A percentile compares a stretch with the other conserved stretches of the same genome.
Conservation (phyloP, 2,329 filamentous ascomycete genomes). For the Gliomastix tumulicola region DNA sequence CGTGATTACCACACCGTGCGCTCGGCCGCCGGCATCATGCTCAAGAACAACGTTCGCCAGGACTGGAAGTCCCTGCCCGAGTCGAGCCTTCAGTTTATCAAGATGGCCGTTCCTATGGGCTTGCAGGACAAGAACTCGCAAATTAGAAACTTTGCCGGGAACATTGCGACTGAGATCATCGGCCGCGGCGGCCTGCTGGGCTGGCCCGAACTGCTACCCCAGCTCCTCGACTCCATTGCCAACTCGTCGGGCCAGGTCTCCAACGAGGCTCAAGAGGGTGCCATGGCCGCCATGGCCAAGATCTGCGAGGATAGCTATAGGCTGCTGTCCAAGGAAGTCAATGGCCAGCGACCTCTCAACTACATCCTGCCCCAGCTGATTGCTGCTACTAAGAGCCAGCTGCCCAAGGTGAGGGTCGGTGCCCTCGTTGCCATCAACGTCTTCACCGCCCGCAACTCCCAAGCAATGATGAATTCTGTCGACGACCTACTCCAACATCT, state of each 20-base stretch:
- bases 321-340: conserved; percentile 78
- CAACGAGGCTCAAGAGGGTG: conserved; percentile 76
- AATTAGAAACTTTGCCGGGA: conserved; percentile 85
- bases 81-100: conserved; percentile 67
- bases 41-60: conserved; percentile 85
- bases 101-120: conserved; percentile 68
- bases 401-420: conserved; percentile 70
- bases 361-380: conserved; percentile 88
- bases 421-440: conserved; percentile 84
- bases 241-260: conserved; percentile 64
- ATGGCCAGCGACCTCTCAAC: conserved; percentile 80
- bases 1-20: conserved; percentile 69
- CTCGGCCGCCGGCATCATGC: conserved; percentile 83
- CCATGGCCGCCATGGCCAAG: conserved; percentile 87
- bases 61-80: conserved; percentile 72
- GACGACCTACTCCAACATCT: conserved; percentile 77
- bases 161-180: conserved; percentile 89
- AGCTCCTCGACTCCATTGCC: conserved; percentile 70
- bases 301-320: conserved; percentile 95
- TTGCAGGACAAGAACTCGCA: conserved; percentile 76
- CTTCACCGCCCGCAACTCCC: conserved; percentile 79
- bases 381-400: conserved; percentile 70
- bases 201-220: conserved; percentile 86
- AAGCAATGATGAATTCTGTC: conserved; percentile 73
- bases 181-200: conserved; percentile 75